Evolutionary conservation across 108 stramenopile species (phyloP), one percentile per base, ranked within the genome.

Genomic region (Cyclotella baltica): DNA sequence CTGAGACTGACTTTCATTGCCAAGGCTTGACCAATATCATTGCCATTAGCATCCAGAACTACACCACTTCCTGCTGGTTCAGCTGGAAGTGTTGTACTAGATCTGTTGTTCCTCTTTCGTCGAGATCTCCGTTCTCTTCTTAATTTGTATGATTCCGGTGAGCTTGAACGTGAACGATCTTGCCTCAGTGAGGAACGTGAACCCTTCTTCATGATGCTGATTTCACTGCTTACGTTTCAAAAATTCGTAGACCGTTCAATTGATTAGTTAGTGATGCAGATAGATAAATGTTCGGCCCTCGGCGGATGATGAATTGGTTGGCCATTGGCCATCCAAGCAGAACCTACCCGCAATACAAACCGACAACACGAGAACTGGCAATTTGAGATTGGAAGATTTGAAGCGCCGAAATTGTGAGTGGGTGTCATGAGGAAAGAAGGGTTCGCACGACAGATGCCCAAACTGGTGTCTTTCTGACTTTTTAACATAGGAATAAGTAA

Each of bases 1-100:
- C 55, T 55, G 3, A 23, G 25, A 25, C 55, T 55, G 2, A 55
- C 55, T 27, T 55, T 55, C 20, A 55, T 1, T 3, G 23, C 2
- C 22, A 55, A 2, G 25, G 55, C 55, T 55, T 55, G 55, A 27
- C 55, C 55, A 27, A 55, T 55, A 27, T 55, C 55, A 5, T 55
- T 55, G 10, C 55, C 55, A 55, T 55, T 6, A 25, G 55, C 55
- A 25, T 55, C 55, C 20, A 55, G 5, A n/a, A 55, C 55, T 23
- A 55, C 25, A 25, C 55, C 55, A 1, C 23, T 10, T n/a, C n/a
- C n/a, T n/a, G 10, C 0, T 25, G 55, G 55, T 27, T 22, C 55
- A 23, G 25, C 25, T 0, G 55, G 55, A 55, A 55, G 55, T 25
- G 55, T n/a, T 23, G 3, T 55, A 55, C 22, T 23, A 23, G 55